These are phyloP conservation scores for Nicotiana tomentosiformis DNA, from an alignment of 257 asterid genomes.

Conservation along the genomic window DNA sequence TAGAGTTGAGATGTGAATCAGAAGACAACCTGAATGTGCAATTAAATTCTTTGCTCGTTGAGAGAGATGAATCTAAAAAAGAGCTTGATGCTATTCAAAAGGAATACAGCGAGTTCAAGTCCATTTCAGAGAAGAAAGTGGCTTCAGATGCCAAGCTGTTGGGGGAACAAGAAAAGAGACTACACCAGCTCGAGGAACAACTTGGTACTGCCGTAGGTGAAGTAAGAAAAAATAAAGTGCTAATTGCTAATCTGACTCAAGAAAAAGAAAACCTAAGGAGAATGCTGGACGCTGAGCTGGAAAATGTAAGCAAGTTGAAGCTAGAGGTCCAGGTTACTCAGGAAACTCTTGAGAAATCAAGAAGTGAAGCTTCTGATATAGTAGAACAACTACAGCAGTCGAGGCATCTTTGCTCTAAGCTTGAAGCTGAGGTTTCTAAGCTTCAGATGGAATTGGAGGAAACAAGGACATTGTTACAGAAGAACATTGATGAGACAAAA, in stretches of 20 bases:
- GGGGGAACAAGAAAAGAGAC: constrained; percentile 38
- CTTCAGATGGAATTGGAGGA: constrained; percentile 39
- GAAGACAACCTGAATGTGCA: constrained; percentile 34
- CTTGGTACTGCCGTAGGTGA: constrained; percentile 39
- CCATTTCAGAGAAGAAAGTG: constrained; percentile 34
- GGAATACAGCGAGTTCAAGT: constrained; percentile 45
- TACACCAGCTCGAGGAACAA: constrained; percentile 46
- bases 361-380: constrained; percentile 47
- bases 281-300: constrained; percentile 32
- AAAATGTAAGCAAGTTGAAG: constrained; percentile 37
- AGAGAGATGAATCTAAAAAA: constrained; percentile 38
- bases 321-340: constrained; percentile 34
- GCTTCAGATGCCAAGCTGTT: constrained; percentile 51
- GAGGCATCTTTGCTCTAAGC: constrained; percentile 41
- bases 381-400: constrained; percentile 43
- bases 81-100: constrained; percentile 31
- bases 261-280: constrained; percentile 47
- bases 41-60: constrained; percentile 27
- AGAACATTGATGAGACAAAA: constrained; percentile 37
- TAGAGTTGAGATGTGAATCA: constrained; percentile 38
- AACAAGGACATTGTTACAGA: constrained; percentile 41
- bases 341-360: constrained; percentile 42
- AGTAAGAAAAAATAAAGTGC: constrained; percentile 20
- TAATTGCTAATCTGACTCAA: constrained; percentile 36
- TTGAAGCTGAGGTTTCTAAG: constrained; percentile 45